Percentiles rank a stretch among this genome's conserved stretches.
Evolutionary conservation across 768 basidiomycete genomes (phyloP).

Genomic region (Boletus edulis): DNA sequence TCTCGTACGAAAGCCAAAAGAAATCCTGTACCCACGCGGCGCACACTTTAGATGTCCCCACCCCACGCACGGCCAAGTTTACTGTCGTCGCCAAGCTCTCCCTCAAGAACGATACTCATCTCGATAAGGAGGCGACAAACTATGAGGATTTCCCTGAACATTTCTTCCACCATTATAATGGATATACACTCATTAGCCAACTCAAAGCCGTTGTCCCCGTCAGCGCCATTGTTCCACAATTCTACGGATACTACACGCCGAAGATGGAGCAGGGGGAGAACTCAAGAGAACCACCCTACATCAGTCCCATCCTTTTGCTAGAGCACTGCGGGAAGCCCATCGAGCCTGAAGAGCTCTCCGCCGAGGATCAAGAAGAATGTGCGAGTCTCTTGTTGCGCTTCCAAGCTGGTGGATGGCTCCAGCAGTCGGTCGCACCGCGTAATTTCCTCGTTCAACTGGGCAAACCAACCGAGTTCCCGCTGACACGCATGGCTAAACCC

Average conservation of each 20-base stretch:
- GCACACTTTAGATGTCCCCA: accelerated
- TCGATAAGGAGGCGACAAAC: constrained; percentile 29
- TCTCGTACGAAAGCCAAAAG: constrained; percentile 11
- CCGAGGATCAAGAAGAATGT: constrained; percentile 42
- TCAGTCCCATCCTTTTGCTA: constrained; percentile 44
- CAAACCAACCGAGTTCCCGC: constrained; percentile 33
- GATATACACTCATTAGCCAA: constrained; percentile 23
- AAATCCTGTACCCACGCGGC: constrained; percentile 3
- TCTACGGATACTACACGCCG: constrained; percentile 57
- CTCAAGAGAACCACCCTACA: neutral
- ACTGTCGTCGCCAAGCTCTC: constrained; percentile 48
- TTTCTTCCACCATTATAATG: constrained; percentile 27
- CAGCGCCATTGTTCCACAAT: constrained; percentile 56
- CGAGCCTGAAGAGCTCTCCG: constrained; percentile 21
- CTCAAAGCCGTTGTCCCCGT: constrained; percentile 45
- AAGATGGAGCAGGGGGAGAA: neutral
- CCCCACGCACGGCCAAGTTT: constrained; percentile 35
- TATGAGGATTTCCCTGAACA: constrained; percentile 29
- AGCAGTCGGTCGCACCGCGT: constrained; percentile 40
- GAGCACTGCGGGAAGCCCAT: constrained; percentile 47
- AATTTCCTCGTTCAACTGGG: constrained; percentile 47
- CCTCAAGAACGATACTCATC: constrained; percentile 34
- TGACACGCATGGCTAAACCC: neutral
- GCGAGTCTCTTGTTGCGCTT: constrained; percentile 39
- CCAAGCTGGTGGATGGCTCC: constrained; percentile 37